Evolutionary conservation across 208 protist species (phyloP), one percentile per base, ranked within the genome.

Genomic region (Wallacemonas sp.): DNA sequence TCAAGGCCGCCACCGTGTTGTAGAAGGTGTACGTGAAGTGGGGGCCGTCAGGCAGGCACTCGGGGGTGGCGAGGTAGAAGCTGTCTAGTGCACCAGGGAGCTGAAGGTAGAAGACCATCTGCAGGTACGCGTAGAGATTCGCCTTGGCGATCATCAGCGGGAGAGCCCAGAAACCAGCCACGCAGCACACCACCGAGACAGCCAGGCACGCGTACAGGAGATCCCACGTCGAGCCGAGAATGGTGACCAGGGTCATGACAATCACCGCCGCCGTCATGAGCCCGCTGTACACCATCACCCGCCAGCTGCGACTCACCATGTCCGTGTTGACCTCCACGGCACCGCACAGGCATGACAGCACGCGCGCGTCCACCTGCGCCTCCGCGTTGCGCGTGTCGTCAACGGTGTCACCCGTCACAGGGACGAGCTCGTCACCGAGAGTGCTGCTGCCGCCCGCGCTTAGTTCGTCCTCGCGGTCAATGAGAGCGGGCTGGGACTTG

Each of bases 21-120:
- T 86, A 88, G 62, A 87, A 88, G 44, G 79, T 85, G 68, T 78
- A 75, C 4, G 30, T 62, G 66, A 92, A 92, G 42, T 88, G 65
- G n/a, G 86, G 86, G 33, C 83, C 86, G 50, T 73, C 64, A 17
- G 79, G 77, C 9, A 90, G 58, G 52, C 82, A 89, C 13, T 70
- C 27, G 1, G 72, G 60, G 13, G 33, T 68, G 15, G 81, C 81
- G 13, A 77, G 37, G 72, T 79, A 93, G 63, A 89, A 88, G n/a
- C 45, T 80, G 52, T 90, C 73, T 33, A 89, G 36, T 15, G 83
- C 73, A 46, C 81, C 82, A 10, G 72, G 71, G 3, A 90, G 37
- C 54, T 73, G 68, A 21, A 93, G 36, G 61, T 93, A 89, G 24
- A 79, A 45, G 15, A 71, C 64, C 30, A 39, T 53, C 39, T 69